These are phyloP conservation scores for Aspergillus panamensis DNA, from an alignment of 495 filamentous ascomycete species.

Conservation along the genomic window DNA sequence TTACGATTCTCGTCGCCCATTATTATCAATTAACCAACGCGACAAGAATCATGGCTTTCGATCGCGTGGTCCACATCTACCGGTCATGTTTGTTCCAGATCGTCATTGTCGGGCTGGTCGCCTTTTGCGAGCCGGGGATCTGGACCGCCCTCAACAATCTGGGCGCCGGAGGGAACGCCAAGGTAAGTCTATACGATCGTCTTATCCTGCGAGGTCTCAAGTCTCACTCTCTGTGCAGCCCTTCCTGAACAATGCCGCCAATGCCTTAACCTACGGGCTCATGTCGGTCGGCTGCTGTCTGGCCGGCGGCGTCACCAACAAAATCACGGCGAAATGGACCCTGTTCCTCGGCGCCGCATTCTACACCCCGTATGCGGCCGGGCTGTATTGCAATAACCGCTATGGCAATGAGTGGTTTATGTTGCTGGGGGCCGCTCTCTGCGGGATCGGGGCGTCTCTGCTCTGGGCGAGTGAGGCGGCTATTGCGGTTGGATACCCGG, in stretches of 20 bases:
- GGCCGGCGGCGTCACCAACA: constrained; percentile 51
- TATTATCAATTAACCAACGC: no score
- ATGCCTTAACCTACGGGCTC: constrained; percentile 53
- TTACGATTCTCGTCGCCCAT: no score
- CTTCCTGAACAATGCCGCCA: constrained; percentile 46
- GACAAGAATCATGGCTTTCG: constrained; percentile 4
- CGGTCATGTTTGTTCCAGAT: constrained; percentile 54
- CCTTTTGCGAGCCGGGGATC: constrained; percentile 56
- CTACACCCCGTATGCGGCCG: constrained; percentile 54
- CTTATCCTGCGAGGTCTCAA: not conserved
- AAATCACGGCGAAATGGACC: constrained; percentile 50
- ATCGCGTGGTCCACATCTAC: constrained; percentile 25
- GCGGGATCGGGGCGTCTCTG: constrained; percentile 50
- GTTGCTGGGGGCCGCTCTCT: constrained; percentile 52
- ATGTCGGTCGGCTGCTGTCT: constrained; percentile 56
- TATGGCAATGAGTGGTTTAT: constrained; percentile 57
- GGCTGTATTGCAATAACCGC: constrained; percentile 56
- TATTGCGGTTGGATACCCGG: constrained; percentile 55
- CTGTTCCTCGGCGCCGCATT: constrained; percentile 54
- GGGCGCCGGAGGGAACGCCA: constrained; percentile 55
- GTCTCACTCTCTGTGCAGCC: not conserved
- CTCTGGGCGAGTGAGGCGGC: constrained; percentile 59
- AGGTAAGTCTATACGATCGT: constrained; percentile 44
- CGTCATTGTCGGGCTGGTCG: constrained; percentile 52
- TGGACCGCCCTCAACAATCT: constrained; percentile 58